Conservation (phyloP, 805 yeast genomes). For the Candida odintsovae region DNA sequence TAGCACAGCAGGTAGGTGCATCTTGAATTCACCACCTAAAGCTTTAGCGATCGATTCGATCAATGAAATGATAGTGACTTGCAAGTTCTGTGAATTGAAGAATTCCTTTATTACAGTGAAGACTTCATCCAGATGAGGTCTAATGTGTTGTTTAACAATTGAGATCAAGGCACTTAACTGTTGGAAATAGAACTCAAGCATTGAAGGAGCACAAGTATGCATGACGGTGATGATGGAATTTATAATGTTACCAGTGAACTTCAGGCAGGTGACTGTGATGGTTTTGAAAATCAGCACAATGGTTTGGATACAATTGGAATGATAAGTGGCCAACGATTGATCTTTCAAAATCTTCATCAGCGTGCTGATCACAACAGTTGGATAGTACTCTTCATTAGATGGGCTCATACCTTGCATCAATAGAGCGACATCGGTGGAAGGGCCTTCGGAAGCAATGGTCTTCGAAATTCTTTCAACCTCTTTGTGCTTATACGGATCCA, state of each 20-base stretch:
- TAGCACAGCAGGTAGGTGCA: slow-evolving; percentile 71
- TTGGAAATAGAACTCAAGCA: slow-evolving; percentile 84
- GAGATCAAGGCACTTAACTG: slow-evolving; percentile 75
- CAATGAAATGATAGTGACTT: slow-evolving; percentile 71
- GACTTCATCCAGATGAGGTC: slow-evolving; percentile 74
- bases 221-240: slow-evolving; percentile 85
- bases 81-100: slow-evolving; percentile 57
- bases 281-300: slow-evolving; percentile 88
- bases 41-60: slow-evolving; percentile 83
- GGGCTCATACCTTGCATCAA: slow-evolving; percentile 95
- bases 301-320: slow-evolving; percentile 90
- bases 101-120: slow-evolving; percentile 72
- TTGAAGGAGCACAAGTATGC: slow-evolving; percentile 70
- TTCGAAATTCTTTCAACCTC: slow-evolving; percentile 76
- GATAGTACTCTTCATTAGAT: slow-evolving; percentile 85
- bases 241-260: slow-evolving; percentile 81
- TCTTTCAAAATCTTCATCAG: slow-evolving; percentile 81
- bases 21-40: slow-evolving; percentile 86
- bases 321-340: slow-evolving; percentile 78
- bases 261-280: slow-evolving; percentile 80
- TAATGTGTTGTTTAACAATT: slow-evolving; percentile 84
- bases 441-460: slow-evolving; percentile 56
- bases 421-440: slow-evolving; percentile 84
- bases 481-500: slow-evolving; percentile 93
- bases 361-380: slow-evolving; percentile 88